A percentile compares a stretch with the other conserved stretches of the same genome.
Conservation (phyloP, 1,284 basidiomycete genomes). For the Mycena citricolor region DNA sequence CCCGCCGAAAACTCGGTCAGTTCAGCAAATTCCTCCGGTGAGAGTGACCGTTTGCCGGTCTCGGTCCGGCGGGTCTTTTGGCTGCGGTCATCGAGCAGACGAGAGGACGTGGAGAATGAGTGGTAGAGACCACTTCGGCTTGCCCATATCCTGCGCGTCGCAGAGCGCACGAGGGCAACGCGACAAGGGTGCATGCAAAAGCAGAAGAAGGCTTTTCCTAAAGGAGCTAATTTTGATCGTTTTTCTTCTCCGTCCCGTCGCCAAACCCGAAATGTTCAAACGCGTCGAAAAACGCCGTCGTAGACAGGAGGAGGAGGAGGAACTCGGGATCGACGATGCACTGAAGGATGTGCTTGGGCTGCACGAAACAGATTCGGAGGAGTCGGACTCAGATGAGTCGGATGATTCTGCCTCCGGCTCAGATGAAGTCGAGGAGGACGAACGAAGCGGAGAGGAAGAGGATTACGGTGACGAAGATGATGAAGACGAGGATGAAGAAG, state of each 20-base stretch:
- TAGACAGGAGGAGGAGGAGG: slow-evolving; percentile 67
- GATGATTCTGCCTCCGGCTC: slow-evolving; percentile 29
- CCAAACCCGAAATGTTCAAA: slow-evolving; percentile 67
- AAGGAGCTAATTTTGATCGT: not conserved
- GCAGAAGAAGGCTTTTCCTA: not conserved
- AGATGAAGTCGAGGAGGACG: slow-evolving; percentile 28
- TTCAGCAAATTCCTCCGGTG: not conserved
- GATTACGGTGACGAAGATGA: slow-evolving; percentile 33
- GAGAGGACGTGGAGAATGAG: too few species aligned
- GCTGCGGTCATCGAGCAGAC: too few species aligned
- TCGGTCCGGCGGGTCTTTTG: too few species aligned
- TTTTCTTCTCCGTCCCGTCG: not conserved
- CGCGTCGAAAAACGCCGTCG: slow-evolving; percentile 69
- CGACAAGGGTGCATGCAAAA: slow-evolving; percentile 15
- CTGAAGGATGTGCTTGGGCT: slow-evolving; percentile 71
- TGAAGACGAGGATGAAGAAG: slow-evolving; percentile 27
- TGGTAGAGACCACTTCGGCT: too few species aligned
- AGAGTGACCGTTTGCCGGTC: too few species aligned
- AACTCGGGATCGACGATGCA: slow-evolving; percentile 67
- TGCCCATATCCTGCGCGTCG: too few species aligned
- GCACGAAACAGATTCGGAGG: slow-evolving; percentile 66
- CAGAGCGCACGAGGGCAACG: slow-evolving; percentile 9
- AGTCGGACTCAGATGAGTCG: slow-evolving; percentile 29
- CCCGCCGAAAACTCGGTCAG: slow-evolving; percentile 11
- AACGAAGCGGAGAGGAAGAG: slow-evolving; percentile 26